Percentiles rank a stretch among this genome's conserved stretches.
phyloP scores from a whole-genome alignment of 148 eudicot genomes.

The Camellia granthamiana region DNA sequence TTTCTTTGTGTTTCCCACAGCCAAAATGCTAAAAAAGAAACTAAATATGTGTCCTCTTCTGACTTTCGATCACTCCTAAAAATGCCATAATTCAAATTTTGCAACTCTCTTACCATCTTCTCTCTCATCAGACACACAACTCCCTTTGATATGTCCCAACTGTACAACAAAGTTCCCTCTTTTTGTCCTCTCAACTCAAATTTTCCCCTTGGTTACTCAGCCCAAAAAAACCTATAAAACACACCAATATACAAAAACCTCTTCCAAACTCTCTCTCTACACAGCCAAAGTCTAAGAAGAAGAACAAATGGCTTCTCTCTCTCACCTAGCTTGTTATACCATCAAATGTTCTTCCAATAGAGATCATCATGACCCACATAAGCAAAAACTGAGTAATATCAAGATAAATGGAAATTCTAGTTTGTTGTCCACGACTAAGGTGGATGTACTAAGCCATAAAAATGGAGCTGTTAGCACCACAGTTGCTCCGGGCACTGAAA shows the following conservation, averaged over 20 bases:
- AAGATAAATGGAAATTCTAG: slow-evolving; percentile 20
- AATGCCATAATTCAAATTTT: not conserved
- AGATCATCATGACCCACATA: slow-evolving; percentile 17
- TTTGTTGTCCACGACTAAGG: not conserved
- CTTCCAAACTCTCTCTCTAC: not conserved
- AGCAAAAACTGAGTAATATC: slow-evolving; percentile 10
- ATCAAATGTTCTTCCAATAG: not conserved
- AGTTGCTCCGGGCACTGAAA: not conserved
- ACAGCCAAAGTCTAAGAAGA: not conserved
- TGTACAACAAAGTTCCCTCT: not conserved
- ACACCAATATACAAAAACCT: not conserved
- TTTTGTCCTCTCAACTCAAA: not conserved
- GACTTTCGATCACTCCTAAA: not conserved
- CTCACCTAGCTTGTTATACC: not conserved
- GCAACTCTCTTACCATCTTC: not conserved
- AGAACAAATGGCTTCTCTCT: slow-evolving; percentile 13
- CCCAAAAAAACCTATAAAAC: not conserved
- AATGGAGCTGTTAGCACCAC: not conserved
- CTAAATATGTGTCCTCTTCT: not conserved
- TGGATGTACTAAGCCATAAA: slow-evolving; percentile 9
- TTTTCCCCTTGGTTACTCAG: not conserved
- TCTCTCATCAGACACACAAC: not conserved
- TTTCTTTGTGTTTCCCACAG: not conserved
- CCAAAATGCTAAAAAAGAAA: not conserved
- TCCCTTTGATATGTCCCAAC: slow-evolving; percentile 6